Evolutionary conservation across 345 rosid species (phyloP), one percentile per base, ranked within the genome.

Genomic region (Hypericum androsaemum): DNA sequence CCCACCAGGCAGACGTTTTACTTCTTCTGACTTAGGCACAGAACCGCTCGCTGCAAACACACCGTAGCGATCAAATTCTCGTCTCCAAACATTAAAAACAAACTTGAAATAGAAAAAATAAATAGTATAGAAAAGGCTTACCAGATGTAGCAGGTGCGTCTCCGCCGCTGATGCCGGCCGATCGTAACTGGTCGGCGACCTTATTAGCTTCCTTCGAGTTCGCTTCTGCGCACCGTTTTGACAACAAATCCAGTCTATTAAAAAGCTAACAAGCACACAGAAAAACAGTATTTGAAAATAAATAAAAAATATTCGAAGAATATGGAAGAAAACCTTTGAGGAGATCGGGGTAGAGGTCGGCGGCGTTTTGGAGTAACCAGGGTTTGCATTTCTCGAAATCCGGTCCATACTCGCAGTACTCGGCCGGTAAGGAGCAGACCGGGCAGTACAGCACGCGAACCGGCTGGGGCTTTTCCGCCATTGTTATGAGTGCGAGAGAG

Each of bases 351-450:
- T 87, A 90, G 60, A 90, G 77, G 28, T 79, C 76, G 6, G 94
- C 86, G 10, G 94, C 95, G 80, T 90, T 79, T 22, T 67, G 68
- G 56, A 84, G 44, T 64, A 90, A 72, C 98, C 98, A 90, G 0
- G 98, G 96, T 66, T 90, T 90, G 61, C 96, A 90, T 72, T 80
- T 84, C 12, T 56, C 88, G 71, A 90, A 90, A 74, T 90, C 86
- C 50, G 98, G 84, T 12, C 96, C 88, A 64, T 82, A 90, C 63
- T 87, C 98, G 60, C 98, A 90, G 71, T 87, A 90, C 78, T 90
- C 98, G 0, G 95, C 85, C 0, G 98, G 98, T 35, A 90, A 80
- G 63, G 86, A 77, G 57, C 97, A 89, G 12, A 70, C 72, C 6
- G 72, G 58, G n/a, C 98, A 90, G 66, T 87, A 84, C 54, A 82